Evolutionary conservation across 768 basidiomycete genomes (phyloP), one percentile per base, ranked within the genome.

Genomic region (Piloderma croceum): DNA sequence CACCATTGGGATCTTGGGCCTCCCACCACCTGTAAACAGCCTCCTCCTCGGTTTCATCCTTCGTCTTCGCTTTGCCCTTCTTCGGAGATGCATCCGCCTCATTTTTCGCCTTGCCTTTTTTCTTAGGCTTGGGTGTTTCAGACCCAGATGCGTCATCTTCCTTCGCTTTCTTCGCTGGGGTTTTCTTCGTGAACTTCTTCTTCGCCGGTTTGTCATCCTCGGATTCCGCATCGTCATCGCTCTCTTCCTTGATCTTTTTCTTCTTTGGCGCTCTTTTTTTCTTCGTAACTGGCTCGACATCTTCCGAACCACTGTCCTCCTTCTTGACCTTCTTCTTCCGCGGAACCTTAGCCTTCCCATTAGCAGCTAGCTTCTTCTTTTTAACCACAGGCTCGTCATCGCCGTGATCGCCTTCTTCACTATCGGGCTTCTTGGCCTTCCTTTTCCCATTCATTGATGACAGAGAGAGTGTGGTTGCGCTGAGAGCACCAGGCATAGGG

Each of bases 21-120:
- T 91, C 86, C 94, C 92, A 96, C 89, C 90, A 93, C 46, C 77
- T 75, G 61, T 78, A 90, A 35, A 81, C 73, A 42, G 77, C 80
- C 41, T 83, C 83, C 40, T 79, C 73, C 29, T 90, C 87, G 43
- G 77, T 77, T 35, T 70, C 63, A 31, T 73, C 64, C 52, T 67
- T 63, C 53, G 79, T 77, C 42, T 84, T 74, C 56, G 77, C 69
- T 53, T 73, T 71, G 52, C 68, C 68, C 60, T 69, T 79, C 59
- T 71, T 77, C 62, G 66, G 73, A 20, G 47, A 44, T 32, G 49
- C 58, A 46, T 74, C 74, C 46, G 70, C 65, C 36, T 67, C 65
- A 46, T 63, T 75, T 59, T 73, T 72, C 44, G 47, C 56, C 49
- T 71, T 77, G 15, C 54, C 54, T 45, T 63, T 58, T 61, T 70